Base-by-base conservation (phyloP, 2,329 filamentous ascomycete species). In the Plectosphaerella cucumerina region DNA sequence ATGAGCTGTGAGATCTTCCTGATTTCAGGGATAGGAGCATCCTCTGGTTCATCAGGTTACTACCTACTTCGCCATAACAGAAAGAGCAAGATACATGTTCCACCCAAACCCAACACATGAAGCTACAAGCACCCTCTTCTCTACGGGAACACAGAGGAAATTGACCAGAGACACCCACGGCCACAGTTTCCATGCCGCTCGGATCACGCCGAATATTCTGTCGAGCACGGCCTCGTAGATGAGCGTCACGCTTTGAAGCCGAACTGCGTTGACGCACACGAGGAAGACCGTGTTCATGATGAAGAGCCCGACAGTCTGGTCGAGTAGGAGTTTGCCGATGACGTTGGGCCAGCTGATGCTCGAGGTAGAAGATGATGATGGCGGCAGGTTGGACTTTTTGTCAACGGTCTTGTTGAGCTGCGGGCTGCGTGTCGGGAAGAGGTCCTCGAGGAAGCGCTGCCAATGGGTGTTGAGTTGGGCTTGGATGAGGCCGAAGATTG, bases 41-140 rank as follows among this genome's bases (percentile, higher is more conserved):
- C n/a, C n/a, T n/a, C n/a, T n/a, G n/a, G n/a, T n/a, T n/a, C n/a
- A n/a, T n/a, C n/a, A n/a, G n/a, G n/a, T n/a, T n/a, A n/a, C n/a
- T n/a, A n/a, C n/a, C n/a, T n/a, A n/a, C n/a, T n/a, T n/a, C n/a
- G n/a, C n/a, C n/a, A n/a, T n/a, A n/a, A n/a, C n/a, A n/a, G n/a
- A n/a, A n/a, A 69, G 57, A 17, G 65, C 69, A 31, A 69, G 53
- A 42, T 69, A 69, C 23, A 69, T 68, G 47, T 65, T 69, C 67
- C 67, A 69, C 2, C 64, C 59, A 18, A 69, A 69, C 3, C 67
- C 67, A 31, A 69, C 62, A 49, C 62, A 65, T 18, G 67, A 65
- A 1, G 63, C 64, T 3, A 69, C 67, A 22, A 69, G 57, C 18
- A 68, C 67, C 14, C 67, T 52, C 14, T 65, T 68, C 12, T 66